Conservation (phyloP, 352 stramenopile species). For the Phytophthora litchii region DNA sequence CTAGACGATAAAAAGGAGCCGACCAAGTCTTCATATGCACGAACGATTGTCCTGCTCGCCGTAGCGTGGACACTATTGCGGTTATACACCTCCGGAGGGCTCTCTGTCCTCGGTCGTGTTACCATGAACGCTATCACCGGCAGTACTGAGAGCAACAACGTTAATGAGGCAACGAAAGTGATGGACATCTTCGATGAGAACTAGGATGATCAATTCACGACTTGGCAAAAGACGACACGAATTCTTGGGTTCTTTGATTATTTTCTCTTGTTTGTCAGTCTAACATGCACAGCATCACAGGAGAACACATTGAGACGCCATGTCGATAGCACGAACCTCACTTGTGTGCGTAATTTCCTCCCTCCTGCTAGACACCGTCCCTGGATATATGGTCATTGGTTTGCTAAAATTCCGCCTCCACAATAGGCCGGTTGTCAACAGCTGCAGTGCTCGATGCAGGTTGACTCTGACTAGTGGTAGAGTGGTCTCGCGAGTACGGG, state of each 20-base stretch:
- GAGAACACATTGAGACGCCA: constrained; percentile 31
- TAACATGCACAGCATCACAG: constrained; percentile 42
- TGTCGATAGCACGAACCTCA: constrained; percentile 17
- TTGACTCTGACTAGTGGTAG: constrained; percentile 35
- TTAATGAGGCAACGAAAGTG: not conserved
- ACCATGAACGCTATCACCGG: constrained; percentile 15
- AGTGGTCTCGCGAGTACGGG: constrained; percentile 23
- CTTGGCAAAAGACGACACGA: constrained; percentile 16
- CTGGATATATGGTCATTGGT: constrained; percentile 24
- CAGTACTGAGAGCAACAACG: not conserved
- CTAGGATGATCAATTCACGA: not conserved
- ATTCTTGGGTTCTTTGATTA: constrained; percentile 40
- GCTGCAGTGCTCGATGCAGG: constrained; percentile 36
- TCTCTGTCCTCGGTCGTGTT: constrained; percentile 37
- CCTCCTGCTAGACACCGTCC: constrained; percentile 20
- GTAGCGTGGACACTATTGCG: constrained; percentile 68
- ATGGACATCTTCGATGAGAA: not conserved
- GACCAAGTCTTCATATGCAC: constrained; percentile 47
- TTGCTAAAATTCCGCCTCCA: constrained; percentile 51
- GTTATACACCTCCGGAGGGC: constrained; percentile 70
- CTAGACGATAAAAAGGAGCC: constrained; percentile 36
- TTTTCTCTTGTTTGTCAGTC: constrained; percentile 41
- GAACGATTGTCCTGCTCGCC: constrained; percentile 62
- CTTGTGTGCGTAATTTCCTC: constrained; percentile 11
- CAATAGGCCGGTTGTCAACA: constrained; percentile 33